Base-by-base conservation (phyloP, 192 early-diverging fungal genomes). In the Spizellomyces punctatus region DNA sequence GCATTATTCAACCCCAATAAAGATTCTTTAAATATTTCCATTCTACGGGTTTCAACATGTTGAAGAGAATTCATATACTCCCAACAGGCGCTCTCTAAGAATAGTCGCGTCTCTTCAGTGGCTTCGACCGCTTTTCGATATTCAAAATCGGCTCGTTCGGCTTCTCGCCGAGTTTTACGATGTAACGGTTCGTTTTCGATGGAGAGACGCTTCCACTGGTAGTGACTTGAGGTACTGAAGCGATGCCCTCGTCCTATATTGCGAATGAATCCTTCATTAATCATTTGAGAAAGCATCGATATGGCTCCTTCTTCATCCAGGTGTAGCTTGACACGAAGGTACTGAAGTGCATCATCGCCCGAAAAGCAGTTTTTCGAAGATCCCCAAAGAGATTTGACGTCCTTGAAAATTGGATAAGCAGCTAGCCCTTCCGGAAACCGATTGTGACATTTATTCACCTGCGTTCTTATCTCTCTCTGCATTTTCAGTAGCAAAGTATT, bases 131-230 rank as follows among this genome's bases (percentile, higher is more conserved):
- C 36, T 63, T 75, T 76, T 12, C 71, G 64, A 52, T 77, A 75
- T 14, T 77, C 76, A 66, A 77, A 64, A 27, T 76, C 82, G 10
- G 78, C 70, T 6, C 78, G 75, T 10, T 76, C 73, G 42, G 78
- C 82, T 42, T 81, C 79, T 16, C 82, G 69, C 6, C 73, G 19
- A 5, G 66, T 66, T 46, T 63, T 66, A 8, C 73, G 75, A 55
- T 81, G 69, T 6, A 64, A 21, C 14, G 82, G 82, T 69, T 84
- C 82, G 47, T 75, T 76, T 22, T 81, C 79, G 58, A 78, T 62
- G 3, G 73, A 17, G 9, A 64, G 64, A 17, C 67, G 73, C 52
- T 77, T 78, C 83, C 83, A 84, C 43, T 76, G 77, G 58, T 81
- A 84, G 10, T 64, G 72, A 65, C 71, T 68, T 9, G 58, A 57